Conservation (phyloP, 2,329 filamentous ascomycete species). For the Aspergillus sp. region DNA sequence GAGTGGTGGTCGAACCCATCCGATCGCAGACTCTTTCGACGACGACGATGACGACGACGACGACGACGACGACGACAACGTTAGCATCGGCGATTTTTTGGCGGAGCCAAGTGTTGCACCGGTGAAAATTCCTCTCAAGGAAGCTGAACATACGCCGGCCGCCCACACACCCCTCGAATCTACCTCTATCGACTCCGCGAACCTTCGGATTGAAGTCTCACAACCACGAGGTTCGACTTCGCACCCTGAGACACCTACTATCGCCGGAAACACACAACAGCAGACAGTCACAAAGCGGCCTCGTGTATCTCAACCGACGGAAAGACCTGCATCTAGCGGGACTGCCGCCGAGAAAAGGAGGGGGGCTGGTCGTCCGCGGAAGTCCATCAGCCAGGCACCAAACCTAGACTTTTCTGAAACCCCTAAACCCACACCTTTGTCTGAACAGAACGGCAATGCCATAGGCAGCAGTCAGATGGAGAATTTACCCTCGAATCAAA, state of each 20-base stretch:
- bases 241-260: not conserved
- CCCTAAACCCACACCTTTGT: constrained; percentile 12
- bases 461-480: constrained; percentile 14
- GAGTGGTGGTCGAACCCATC: constrained; percentile 22
- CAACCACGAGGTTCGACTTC: constrained; percentile 5
- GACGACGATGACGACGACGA: constrained; percentile 25
- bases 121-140: constrained; percentile 27
- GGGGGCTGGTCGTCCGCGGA: constrained; percentile 28
- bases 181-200: constrained; percentile 8
- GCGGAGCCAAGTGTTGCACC: constrained; percentile 20
- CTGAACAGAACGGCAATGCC: constrained; percentile 21
- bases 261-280: constrained; percentile 11
- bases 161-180: constrained; percentile 7
- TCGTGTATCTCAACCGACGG: constrained; percentile 23
- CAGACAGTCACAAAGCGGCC: constrained; percentile 31
- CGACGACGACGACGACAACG: constrained; percentile 20
- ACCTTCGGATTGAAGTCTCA: constrained; percentile 17
- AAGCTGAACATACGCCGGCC: constrained; percentile 8
- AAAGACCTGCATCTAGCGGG: constrained; percentile 5
- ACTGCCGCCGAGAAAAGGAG: constrained; percentile 14
- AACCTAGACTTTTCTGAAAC: constrained; percentile 14
- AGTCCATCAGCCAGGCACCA: constrained; percentile 22
- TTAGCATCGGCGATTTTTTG: constrained; percentile 29
- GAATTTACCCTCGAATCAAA: constrained; percentile 6
- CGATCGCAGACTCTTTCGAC: constrained; percentile 34